A percentile compares a stretch with the other conserved stretches of the same genome.
Evolutionary conservation across 495 filamentous ascomycete genomes (phyloP).

Genomic region (Cetradonia linearis): DNA sequence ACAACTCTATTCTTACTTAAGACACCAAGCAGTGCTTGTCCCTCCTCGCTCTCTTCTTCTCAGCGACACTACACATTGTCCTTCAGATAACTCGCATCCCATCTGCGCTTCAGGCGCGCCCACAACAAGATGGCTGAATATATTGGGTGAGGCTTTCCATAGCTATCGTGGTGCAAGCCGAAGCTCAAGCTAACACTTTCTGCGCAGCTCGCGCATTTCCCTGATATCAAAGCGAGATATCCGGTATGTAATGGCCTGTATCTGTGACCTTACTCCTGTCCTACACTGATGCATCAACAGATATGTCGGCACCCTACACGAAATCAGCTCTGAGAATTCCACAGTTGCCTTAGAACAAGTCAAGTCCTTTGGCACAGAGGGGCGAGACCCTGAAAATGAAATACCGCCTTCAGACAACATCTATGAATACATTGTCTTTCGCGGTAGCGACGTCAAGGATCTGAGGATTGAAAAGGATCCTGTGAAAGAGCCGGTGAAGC

Average conservation of each 20-base stretch:
- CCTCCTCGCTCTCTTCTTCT: neutral
- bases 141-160: constrained; percentile 42
- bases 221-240: constrained; percentile 97
- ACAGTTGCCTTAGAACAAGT: constrained; percentile 97
- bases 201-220: constrained; percentile 59
- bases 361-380: constrained; percentile 85
- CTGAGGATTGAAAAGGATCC: constrained; percentile 77
- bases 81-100: neutral
- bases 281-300: constrained; percentile 39
- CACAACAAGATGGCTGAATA: constrained; percentile 47
- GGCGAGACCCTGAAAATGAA: constrained; percentile 71
- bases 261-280: neutral
- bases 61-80: neutral
- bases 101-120: neutral
- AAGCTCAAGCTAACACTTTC: constrained; percentile 22
- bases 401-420: constrained; percentile 69
- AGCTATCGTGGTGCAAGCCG: neutral
- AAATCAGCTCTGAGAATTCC: constrained; percentile 93
- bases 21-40: neutral
- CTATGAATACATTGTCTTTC: constrained; percentile 99
- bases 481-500: constrained; percentile 54
- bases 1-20: neutral
- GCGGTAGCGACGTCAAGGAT: constrained; percentile 97
- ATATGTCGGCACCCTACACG: constrained; percentile 90
- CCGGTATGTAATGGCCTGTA: constrained; percentile 47